Evolutionary conservation across 306 rosid genomes (phyloP), one percentile per base, ranked within the genome.

Genomic region (Citrullus amarus): DNA sequence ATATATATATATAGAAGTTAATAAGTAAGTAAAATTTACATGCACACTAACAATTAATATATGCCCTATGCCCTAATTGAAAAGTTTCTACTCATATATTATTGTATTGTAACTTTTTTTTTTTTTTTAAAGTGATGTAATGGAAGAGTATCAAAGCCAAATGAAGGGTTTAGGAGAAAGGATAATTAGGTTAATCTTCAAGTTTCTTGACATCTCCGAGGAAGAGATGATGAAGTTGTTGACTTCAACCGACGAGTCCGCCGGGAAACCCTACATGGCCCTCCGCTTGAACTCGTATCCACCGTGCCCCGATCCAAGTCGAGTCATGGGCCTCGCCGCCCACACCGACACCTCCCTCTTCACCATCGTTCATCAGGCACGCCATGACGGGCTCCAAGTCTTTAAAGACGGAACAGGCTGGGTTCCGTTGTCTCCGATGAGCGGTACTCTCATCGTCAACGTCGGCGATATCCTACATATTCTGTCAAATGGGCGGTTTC

Each of bases 311-410:
- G 86, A 88, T 44, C 91, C 91, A 0, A 15, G 25, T 16, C 80
- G 36, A 18, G 90, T 84, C 53, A 81, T 88, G 84, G 96, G 96
- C 79, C 12, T 90, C 30, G 88, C 88, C 34, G 83, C 90, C 39
- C 92, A 87, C 36, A 86, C 88, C 0, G 92, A 88, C 85, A 79
- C 92, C 9, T 86, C 92, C 4, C 1, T 88, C 25, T 71, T 88
- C 56, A 90, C 96, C 39, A 32, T 88, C 41, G 55, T 88, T 1
- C 18, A 80, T 79, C 93, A 86, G 63, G 56, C 77, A 4, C 25
- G 2, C 34, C 62, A 38, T 4, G n/a, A 15, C 0, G 96, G 93
- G 14, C 82, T 88, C 57, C 85, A 87, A 50, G 74, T 88, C 44
- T 60, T 53, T 2, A 1, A 22, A 61, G 85, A 85, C 0, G 83